These are phyloP conservation scores for Yamadazyma buinensis DNA, from an alignment of 1,139 yeast genomes.

Conservation along the genomic window DNA sequence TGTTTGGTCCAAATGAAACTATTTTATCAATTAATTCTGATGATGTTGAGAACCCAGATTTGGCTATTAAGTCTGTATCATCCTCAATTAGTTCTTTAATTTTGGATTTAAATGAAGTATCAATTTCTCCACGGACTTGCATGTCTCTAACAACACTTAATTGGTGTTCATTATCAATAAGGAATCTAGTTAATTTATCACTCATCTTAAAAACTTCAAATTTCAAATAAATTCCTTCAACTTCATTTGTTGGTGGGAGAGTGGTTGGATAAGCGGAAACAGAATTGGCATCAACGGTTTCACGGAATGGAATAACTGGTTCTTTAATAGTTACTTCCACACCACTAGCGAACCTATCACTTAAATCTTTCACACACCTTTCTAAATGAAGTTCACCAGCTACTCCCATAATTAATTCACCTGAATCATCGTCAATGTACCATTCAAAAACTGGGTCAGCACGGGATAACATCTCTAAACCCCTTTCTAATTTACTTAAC, in stretches of 20 bases:
- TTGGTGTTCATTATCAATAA: constrained; percentile 43
- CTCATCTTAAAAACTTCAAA: constrained; percentile 60
- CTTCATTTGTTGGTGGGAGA: constrained; percentile 22
- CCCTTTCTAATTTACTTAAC: constrained; percentile 70
- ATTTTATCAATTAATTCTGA: constrained; percentile 41
- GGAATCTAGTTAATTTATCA: constrained; percentile 42
- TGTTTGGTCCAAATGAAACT: constrained; percentile 73
- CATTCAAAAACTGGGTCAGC: constrained; percentile 95
- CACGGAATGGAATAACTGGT: constrained; percentile 94
- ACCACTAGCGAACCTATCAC: constrained; percentile 83
- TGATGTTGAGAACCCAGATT: constrained; percentile 15
- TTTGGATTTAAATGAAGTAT: constrained; percentile 25
- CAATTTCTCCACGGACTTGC: constrained; percentile 8
- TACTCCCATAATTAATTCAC: constrained; percentile 86
- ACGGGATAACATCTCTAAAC: constrained; percentile 71
- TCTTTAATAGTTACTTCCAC: constrained; percentile 82
- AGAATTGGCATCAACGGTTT: constrained; percentile 51
- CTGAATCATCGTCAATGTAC: constrained; percentile 74
- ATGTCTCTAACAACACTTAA: constrained; percentile 22
- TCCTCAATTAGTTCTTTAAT: constrained; percentile 22
- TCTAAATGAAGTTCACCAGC: constrained; percentile 97
- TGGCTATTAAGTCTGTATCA: constrained; percentile 3
- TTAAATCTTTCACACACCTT: constrained; percentile 82
- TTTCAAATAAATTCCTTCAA: constrained; percentile 47
- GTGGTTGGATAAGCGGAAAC: constrained; percentile 16